These are phyloP conservation scores for Scedosporium boydii DNA, from an alignment of 2,329 filamentous ascomycete genomes.

Conservation along the genomic window DNA sequence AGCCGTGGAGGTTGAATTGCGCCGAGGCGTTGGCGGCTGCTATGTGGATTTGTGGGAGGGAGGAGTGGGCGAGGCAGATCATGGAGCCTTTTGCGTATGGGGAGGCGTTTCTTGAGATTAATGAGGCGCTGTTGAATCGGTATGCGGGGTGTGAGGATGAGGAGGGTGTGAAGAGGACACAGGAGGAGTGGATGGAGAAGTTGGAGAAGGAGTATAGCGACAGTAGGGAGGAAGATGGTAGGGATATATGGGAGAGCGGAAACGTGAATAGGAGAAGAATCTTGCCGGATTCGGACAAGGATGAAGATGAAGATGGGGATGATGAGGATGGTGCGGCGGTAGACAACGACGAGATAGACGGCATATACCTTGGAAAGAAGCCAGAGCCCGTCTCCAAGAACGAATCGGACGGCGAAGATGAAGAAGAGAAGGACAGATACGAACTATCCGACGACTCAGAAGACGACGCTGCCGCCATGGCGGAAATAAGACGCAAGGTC, in stretches of 20 bases:
- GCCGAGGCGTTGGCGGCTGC: conserved; percentile 89
- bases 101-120: conserved; percentile 81
- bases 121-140: conserved; percentile 66
- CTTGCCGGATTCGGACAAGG: conserved; percentile 16
- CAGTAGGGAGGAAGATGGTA: conserved; percentile 54
- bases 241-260: conserved; percentile 82
- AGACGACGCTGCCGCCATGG: conserved; percentile 74
- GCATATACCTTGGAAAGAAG: conserved; percentile 52
- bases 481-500: conserved; percentile 81
- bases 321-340: conserved; percentile 34
- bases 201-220: conserved; percentile 84
- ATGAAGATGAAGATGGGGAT: conserved; percentile 43
- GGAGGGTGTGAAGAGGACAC: conserved; percentile 70
- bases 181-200: conserved; percentile 81
- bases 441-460: conserved; percentile 73
- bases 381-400: conserved; percentile 19
- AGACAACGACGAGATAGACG: conserved; percentile 38
- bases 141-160: conserved; percentile 81
- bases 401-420: conserved; percentile 23
- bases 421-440: conserved; percentile 54
- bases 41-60: conserved; percentile 85
- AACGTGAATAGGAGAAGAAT: conserved; percentile 63
- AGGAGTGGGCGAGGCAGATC: conserved; percentile 82
- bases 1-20: conserved; percentile 90
- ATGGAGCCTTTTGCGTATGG: conserved; percentile 84